phyloP scores from a whole-genome alignment of 441 rosid genomes.

The Flueggea neowawraea region DNA sequence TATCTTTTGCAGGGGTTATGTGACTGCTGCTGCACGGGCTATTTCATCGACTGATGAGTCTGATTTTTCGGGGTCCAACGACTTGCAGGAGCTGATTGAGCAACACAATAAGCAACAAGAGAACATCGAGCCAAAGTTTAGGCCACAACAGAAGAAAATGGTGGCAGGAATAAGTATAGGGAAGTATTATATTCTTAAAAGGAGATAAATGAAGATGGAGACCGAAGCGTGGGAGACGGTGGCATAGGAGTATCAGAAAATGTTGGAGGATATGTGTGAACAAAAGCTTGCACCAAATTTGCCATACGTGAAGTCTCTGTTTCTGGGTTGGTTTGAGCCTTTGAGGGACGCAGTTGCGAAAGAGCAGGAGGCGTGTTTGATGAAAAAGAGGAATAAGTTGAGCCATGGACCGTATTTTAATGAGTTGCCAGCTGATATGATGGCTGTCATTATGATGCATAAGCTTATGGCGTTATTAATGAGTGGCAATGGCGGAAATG shows the following conservation, averaged over 20 bases:
- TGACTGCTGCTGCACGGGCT: conserved; percentile 52
- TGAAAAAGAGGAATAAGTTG: conserved; percentile 25
- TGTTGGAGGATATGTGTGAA: conserved; percentile 86
- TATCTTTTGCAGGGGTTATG: conserved; percentile 31
- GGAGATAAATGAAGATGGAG: conserved; percentile 76
- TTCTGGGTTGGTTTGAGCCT: conserved; percentile 98
- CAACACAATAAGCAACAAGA: conserved; percentile 36
- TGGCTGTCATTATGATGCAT: conserved; percentile 96
- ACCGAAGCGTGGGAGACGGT: conserved; percentile 93
- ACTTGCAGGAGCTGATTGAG: conserved; percentile 47
- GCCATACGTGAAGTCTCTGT: conserved; percentile 78
- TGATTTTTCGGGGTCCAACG: conserved; percentile 71
- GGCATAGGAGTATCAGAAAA: conserved; percentile 79
- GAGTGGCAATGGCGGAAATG: conserved; percentile 56
- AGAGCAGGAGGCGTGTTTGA: conserved; percentile 51
- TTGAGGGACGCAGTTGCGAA: conserved; percentile 63
- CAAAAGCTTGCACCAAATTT: conserved; percentile 94
- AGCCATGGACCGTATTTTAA: conserved; percentile 50
- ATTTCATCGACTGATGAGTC: conserved; percentile 64
- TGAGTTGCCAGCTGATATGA: conserved; percentile 72
- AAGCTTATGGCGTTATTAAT: conserved; percentile 83
- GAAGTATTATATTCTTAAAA: conserved; percentile 49
- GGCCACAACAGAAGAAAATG: conserved; percentile 31
- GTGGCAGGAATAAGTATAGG: conserved; percentile 56
- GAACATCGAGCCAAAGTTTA: conserved; percentile 19